A percentile compares a stretch with the other conserved stretches of the same genome.
phyloP scores from a whole-genome alignment of 2,329 filamentous ascomycete genomes.

The Exophiala bonariae region DNA sequence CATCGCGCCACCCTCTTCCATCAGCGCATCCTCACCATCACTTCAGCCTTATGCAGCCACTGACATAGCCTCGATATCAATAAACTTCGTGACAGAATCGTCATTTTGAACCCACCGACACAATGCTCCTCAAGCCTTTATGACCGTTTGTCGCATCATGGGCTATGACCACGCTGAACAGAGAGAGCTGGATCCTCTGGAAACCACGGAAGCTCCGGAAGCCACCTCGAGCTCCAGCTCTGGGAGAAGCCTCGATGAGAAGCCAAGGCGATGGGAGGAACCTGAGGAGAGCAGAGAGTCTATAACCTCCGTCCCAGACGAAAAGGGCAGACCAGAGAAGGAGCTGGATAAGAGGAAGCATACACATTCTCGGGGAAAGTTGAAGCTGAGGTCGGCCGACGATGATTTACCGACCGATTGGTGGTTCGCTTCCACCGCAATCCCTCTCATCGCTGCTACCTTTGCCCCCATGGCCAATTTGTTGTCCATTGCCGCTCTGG shows the following conservation, averaged over 20 bases:
- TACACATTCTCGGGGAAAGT: slow-evolving; percentile 21
- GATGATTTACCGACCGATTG: slow-evolving; percentile 45
- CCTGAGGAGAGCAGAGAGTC: slow-evolving; percentile 9
- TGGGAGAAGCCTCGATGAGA: slow-evolving; percentile 6
- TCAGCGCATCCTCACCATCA: too few relatives aligned
- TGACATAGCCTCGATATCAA: too few relatives aligned
- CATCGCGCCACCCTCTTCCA: too few relatives aligned
- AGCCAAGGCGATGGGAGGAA: slow-evolving; percentile 11
- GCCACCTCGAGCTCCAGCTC: slow-evolving; percentile 15
- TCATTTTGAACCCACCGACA: neutral
- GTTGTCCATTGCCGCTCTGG: slow-evolving; percentile 83
- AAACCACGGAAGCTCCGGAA: slow-evolving; percentile 3
- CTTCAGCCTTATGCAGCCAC: too few relatives aligned
- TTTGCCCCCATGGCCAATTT: slow-evolving; percentile 84
- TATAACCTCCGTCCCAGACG: slow-evolving; percentile 8
- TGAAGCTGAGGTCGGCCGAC: slow-evolving; percentile 40
- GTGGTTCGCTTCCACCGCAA: slow-evolving; percentile 54
- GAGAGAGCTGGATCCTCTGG: slow-evolving; percentile 16
- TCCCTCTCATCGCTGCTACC: slow-evolving; percentile 79
- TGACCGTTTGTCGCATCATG: slow-evolving; percentile 15
- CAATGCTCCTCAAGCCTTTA: slow-evolving; percentile 8
- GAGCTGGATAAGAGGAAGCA: slow-evolving; percentile 9
- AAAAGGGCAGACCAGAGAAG: slow-evolving; percentile 10
- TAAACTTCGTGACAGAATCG: too few relatives aligned
- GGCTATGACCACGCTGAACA: slow-evolving; percentile 22